phyloP scores from a whole-genome alignment of 257 asterid species.

The Leonotis leonurus region DNA sequence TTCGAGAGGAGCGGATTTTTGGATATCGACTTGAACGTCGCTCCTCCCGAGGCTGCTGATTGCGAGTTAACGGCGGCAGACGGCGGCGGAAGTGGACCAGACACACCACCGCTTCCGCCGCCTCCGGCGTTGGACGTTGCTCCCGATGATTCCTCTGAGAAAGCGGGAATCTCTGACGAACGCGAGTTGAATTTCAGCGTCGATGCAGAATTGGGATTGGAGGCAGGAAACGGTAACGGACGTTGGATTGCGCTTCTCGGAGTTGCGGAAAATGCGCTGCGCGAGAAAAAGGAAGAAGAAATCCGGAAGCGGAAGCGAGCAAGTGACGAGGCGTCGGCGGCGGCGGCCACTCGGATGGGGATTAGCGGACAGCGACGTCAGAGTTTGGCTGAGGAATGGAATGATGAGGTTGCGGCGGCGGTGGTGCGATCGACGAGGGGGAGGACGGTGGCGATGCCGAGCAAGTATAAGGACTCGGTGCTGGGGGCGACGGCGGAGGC shows the following conservation, averaged over 20 bases:
- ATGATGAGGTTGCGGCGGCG: constrained; percentile 4
- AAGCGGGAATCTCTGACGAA: background rate
- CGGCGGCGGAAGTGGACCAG: background rate
- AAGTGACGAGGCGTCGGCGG: too few relatives aligned
- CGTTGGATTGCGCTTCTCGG: constrained; percentile 27
- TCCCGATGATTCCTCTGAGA: background rate
- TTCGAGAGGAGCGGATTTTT: constrained; percentile 20
- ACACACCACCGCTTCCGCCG: constrained; percentile 5
- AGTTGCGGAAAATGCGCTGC: constrained; percentile 17
- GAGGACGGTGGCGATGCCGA: constrained; percentile 38
- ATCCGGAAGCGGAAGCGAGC: constrained; percentile 3
- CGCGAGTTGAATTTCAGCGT: background rate
- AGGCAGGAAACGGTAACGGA: background rate
- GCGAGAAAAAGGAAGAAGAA: constrained; percentile 14
- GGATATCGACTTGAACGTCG: constrained; percentile 32
- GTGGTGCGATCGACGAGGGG: constrained; percentile 35
- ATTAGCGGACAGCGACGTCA: background rate
- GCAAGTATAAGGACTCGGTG: constrained; percentile 31
- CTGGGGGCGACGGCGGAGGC: constrained; percentile 19
- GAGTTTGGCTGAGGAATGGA: constrained; percentile 4
- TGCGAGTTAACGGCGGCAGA: constrained; percentile 4
- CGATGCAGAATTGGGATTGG: background rate
- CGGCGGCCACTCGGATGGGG: constrained; percentile 22
- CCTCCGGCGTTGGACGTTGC: background rate
- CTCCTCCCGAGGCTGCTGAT: constrained; percentile 25